Evolutionary conservation across 441 rosid genomes (phyloP).

Genomic region (Pelargonium myrrhifolium): DNA sequence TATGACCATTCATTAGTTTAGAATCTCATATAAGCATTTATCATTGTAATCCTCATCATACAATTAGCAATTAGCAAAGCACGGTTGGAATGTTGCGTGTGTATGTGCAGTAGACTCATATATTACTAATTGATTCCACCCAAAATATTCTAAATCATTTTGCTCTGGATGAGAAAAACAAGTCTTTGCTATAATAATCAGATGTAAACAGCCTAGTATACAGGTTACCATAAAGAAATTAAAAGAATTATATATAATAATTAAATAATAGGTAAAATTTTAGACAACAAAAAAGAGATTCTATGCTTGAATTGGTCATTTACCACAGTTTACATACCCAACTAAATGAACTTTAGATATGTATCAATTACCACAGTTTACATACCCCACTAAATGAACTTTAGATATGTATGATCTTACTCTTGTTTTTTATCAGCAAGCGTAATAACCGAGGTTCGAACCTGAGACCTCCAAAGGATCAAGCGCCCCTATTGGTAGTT

Average conservation of each 20-base stretch:
- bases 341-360: neutral
- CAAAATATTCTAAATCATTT: neutral
- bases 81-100: neutral
- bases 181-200: neutral
- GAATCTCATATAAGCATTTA: neutral
- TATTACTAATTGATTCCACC: neutral
- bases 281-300: neutral
- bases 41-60: no score
- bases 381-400: no score
- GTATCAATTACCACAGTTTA: no score
- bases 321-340: neutral
- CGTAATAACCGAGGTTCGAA: no score
- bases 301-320: neutral
- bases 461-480: no score
- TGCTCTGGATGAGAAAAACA: neutral
- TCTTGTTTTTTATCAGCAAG: no score
- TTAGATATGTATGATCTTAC: no score
- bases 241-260: no score
- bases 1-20: slow-evolving; percentile 5
- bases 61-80: slow-evolving; percentile 1
- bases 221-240: neutral
- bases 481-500: no score
- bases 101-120: no score
- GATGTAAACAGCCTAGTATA: neutral
- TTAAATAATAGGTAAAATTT: neutral